A percentile compares a stretch with the other conserved stretches of the same genome.
These are phyloP conservation scores for Fraxinus velutina DNA, from an alignment of 305 asterid genomes.

Conservation along the genomic window DNA sequence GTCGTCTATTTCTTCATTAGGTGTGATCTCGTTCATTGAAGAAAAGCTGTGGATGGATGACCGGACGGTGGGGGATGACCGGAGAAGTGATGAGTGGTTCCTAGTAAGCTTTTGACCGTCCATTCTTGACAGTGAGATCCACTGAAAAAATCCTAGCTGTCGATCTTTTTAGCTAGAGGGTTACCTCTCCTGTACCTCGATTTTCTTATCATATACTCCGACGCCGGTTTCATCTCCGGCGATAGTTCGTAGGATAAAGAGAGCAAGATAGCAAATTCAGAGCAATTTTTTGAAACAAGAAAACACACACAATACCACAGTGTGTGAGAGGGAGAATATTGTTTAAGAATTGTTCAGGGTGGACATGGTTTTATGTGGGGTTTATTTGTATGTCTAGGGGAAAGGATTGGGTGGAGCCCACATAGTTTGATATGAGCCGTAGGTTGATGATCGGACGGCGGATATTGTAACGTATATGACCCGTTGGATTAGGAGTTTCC, in stretches of 20 bases:
- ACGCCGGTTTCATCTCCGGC: slow-evolving; percentile 35
- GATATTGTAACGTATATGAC: neutral
- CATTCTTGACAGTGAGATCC: slow-evolving; percentile 27
- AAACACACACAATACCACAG: neutral
- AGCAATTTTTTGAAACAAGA: neutral
- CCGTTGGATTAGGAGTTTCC: slow-evolving; percentile 27
- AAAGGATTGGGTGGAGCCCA: slow-evolving; percentile 7
- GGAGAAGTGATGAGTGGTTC: slow-evolving; percentile 47
- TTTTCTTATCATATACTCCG: slow-evolving; percentile 24
- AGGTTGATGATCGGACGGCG: neutral
- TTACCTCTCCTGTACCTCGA: slow-evolving; percentile 34
- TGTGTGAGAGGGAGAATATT: neutral
- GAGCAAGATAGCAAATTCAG: neutral
- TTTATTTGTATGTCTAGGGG: neutral
- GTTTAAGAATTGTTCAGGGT: neutral
- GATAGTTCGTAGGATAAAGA: neutral
- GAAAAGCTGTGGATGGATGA: slow-evolving; percentile 47
- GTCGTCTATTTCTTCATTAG: slow-evolving; percentile 31
- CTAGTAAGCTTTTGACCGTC: slow-evolving; percentile 47
- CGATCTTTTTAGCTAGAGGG: slow-evolving; percentile 10
- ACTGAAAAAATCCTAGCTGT: neutral
- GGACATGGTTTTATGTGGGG: slow-evolving; percentile 19
- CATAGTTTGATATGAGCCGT: slow-evolving; percentile 14
- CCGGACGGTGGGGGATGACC: slow-evolving; percentile 45
- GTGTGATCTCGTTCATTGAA: slow-evolving; percentile 30